Percentiles rank a stretch among this genome's conserved stretches.
These are phyloP conservation scores for Tricholoma bakamatsutake DNA, from an alignment of 768 basidiomycete species.

Conservation along the genomic window DNA sequence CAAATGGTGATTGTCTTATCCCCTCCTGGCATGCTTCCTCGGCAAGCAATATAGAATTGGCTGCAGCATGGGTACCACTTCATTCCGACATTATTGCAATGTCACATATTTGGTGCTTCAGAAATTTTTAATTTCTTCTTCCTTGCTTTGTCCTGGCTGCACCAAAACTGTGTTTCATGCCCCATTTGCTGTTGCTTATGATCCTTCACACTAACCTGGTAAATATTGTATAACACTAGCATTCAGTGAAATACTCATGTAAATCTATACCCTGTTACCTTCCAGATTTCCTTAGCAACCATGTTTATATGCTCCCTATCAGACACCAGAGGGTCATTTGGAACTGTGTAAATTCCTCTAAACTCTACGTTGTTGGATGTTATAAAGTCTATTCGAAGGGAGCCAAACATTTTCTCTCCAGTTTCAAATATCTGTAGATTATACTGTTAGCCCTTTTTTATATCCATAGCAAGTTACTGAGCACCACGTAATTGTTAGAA, in stretches of 20 bases:
- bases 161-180: conserved; percentile 15
- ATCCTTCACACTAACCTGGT: conserved; percentile 5
- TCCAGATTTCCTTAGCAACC: too few relatives aligned
- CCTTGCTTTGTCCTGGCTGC: too few relatives aligned
- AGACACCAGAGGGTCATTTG: too few relatives aligned
- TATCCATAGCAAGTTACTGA: neutral
- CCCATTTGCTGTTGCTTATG: conserved; percentile 12
- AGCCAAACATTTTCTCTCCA: neutral
- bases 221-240: conserved; percentile 1
- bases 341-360: too few relatives aligned
- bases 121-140: too few relatives aligned
- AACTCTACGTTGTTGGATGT: neutral
- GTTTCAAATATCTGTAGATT: neutral
- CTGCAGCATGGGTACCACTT: conserved; percentile 1
- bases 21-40: neutral
- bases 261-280: too few relatives aligned
- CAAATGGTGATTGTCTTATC: too few relatives aligned
- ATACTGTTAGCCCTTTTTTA: neutral
- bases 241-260: conserved; percentile 8
- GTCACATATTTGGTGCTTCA: conserved; percentile 10
- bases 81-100: conserved; percentile 20
- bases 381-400: neutral
- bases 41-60: conserved; percentile 13
- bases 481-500: neutral
- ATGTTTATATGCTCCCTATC: too few relatives aligned